Evolutionary conservation across 768 basidiomycete genomes (phyloP).

Genomic region (Sarcomyxa edulis): DNA sequence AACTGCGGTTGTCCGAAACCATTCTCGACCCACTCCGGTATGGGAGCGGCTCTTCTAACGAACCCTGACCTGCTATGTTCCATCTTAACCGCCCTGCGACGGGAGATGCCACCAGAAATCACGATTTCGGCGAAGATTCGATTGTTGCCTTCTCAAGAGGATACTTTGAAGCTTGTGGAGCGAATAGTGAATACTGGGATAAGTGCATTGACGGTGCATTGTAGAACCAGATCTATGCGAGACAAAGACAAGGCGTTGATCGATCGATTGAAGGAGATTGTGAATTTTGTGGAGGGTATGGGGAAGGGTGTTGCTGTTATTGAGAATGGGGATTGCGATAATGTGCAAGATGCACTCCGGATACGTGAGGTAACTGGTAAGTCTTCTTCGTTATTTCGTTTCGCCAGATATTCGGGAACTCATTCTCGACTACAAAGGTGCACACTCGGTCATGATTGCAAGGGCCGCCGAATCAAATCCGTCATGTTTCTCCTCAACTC

Average conservation of each 20-base stretch:
- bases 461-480: constrained; percentile 93
- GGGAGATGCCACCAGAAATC: constrained; percentile 67
- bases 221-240: constrained; percentile 90
- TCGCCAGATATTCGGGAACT: not conserved
- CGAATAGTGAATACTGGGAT: constrained; percentile 86
- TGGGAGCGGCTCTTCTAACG: constrained; percentile 93
- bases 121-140: constrained; percentile 95
- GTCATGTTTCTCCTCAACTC: constrained; percentile 71
- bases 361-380: constrained; percentile 72
- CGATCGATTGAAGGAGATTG: constrained; percentile 77
- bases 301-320: constrained; percentile 81
- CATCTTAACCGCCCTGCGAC: constrained; percentile 77
- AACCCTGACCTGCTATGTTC: constrained; percentile 89
- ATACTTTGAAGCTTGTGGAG: constrained; percentile 86
- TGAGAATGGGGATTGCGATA: constrained; percentile 90
- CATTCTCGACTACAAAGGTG: constrained; percentile 37
- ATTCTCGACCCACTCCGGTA: constrained; percentile 89
- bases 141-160: constrained; percentile 78
- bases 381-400: constrained; percentile 13
- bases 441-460: constrained; percentile 94
- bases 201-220: constrained; percentile 88
- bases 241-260: constrained; percentile 74
- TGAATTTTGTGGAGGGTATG: constrained; percentile 72
- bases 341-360: constrained; percentile 72
- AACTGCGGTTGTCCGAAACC: constrained; percentile 98